Evolutionary conservation across 1,284 basidiomycete genomes (phyloP).

Genomic region (Vanrija sp.): DNA sequence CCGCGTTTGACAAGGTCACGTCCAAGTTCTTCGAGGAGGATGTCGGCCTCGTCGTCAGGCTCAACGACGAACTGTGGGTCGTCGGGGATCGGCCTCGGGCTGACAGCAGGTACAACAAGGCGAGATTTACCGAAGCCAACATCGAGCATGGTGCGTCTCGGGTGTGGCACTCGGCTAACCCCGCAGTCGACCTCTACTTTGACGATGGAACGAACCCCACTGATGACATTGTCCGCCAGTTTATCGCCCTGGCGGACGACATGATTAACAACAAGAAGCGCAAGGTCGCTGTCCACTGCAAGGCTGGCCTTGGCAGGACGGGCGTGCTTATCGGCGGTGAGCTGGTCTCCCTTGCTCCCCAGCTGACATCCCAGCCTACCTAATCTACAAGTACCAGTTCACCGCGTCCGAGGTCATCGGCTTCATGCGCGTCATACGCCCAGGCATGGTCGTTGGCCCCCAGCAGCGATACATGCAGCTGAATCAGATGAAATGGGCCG

Average conservation of each 20-base stretch:
- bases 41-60: constrained; percentile 85
- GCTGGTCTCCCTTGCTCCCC: constrained; percentile 1
- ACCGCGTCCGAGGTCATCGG: constrained; percentile 96
- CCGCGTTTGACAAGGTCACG: constrained; percentile 79
- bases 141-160: constrained; percentile 63
- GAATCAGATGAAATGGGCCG: constrained; percentile 89
- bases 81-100: neutral
- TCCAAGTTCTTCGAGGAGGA: constrained; percentile 84
- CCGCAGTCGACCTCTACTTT: constrained; percentile 67
- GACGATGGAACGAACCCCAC: constrained; percentile 83
- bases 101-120: constrained; percentile 64
- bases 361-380: constrained; percentile 62
- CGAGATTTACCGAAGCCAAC: constrained; percentile 75
- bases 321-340: constrained; percentile 82
- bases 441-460: constrained; percentile 80
- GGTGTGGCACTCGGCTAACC: neutral
- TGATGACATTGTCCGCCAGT: constrained; percentile 85
- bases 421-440: constrained; percentile 95
- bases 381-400: constrained; percentile 99
- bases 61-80: constrained; percentile 76
- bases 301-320: constrained; percentile 46
- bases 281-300: constrained; percentile 80
- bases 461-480: constrained; percentile 89
- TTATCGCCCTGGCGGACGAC: constrained; percentile 78
- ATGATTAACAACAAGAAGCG: constrained; percentile 63